Conservation (phyloP, 352 stramenopile species). For the Phytophthora melonis region DNA sequence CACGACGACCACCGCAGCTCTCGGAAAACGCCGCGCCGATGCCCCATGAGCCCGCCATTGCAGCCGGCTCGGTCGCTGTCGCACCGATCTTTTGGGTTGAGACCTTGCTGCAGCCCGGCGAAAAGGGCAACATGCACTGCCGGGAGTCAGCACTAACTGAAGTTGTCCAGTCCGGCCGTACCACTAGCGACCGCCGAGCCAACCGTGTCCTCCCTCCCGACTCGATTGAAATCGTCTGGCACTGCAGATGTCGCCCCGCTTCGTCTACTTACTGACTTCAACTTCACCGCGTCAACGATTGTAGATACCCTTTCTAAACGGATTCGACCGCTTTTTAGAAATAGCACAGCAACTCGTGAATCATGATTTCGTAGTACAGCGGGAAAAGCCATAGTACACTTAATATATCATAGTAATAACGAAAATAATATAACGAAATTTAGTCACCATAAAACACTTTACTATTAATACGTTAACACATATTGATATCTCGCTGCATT, state of each 20-base stretch:
- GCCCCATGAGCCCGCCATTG: no score
- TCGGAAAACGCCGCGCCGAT: background rate
- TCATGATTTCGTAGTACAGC: no score
- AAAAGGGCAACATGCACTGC: conserved; percentile 9
- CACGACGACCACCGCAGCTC: background rate
- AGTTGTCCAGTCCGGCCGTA: conserved; percentile 17
- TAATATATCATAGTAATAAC: no score
- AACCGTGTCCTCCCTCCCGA: conserved; percentile 24
- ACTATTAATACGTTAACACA: no score
- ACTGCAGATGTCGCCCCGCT: conserved; percentile 27
- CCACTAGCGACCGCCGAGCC: background rate
- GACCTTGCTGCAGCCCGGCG: background rate
- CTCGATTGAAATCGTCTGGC: no score
- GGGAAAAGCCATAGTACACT: no score
- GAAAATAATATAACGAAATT: no score
- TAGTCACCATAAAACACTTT: no score
- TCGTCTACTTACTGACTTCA: conserved; percentile 42
- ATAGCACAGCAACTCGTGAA: no score
- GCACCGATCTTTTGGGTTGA: conserved; percentile 23
- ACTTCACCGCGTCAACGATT: conserved; percentile 13
- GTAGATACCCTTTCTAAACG: conserved; percentile 1
- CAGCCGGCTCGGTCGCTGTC: background rate
- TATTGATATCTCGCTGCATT: no score
- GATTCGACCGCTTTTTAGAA: background rate
- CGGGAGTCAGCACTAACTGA: conserved; percentile 14